Base-by-base conservation (phyloP, 169 alveolate genomes). In the Plasmodium relictum region DNA sequence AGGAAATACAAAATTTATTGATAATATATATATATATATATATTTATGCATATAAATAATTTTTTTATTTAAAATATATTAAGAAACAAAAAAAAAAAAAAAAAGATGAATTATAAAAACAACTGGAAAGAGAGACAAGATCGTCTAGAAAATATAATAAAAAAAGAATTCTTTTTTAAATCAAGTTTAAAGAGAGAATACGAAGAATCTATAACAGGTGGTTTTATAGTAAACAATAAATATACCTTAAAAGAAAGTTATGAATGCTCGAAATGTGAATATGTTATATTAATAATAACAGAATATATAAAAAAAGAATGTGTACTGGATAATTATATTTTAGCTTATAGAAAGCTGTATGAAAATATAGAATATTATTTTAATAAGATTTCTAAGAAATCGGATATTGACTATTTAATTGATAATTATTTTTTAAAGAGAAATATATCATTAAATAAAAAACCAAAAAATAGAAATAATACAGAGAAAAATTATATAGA, bases 241-340 rank as follows among this genome's bases (percentile, higher is more conserved):
- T 86, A 31, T 42, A 20, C 10, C 4, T 14, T 10, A 22, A 37
- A 59, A 9, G 80, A 66, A 37, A n/a, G 39, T 7, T 59, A 69
- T 50, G 52, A 86, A 24, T 86, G 88, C 39, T 44, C 20, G 8
- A 86, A 41, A 39, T 70, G 88, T 48, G 87, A 86, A n/a, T 39
- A 70, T 70, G 50, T 71, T 24, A 44, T 86, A 70, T 37, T 86
- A 42, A 52, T 86, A 24, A 50, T 86, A 41, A 86, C 74, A 24
- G 92, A 86, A 9, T 86, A 86, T 71, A 50, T 86, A 10, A 59
- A 86, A 65, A 86, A 86, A 31, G 87, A 86, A 9, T 70, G 88
- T 70, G 37, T 70, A 0, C 14, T 86, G 6, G 92, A 86, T 45
- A 62, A 65, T 3, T 71, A 86, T 71, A 52, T 86, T 12, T 12